Percentiles rank a stretch among this genome's conserved stretches.
Conservation (phyloP, 1,139 yeast genomes). For the Kodamaea arcana region DNA sequence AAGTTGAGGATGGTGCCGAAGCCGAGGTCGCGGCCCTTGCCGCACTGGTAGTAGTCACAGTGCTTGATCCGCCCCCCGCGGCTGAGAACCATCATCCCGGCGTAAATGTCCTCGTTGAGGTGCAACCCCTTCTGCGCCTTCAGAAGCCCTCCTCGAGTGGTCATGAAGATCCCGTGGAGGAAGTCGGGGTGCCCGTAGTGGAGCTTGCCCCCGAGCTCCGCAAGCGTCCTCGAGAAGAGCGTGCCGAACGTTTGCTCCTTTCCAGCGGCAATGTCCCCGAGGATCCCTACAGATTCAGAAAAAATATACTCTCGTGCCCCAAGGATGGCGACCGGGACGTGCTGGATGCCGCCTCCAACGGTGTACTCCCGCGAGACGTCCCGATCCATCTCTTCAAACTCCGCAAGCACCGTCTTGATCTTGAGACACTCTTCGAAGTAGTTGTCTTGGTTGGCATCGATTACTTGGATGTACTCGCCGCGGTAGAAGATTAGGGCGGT, state of each 20-base stretch:
- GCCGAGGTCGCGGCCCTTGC: slow-evolving; percentile 87
- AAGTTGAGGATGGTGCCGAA: slow-evolving; percentile 80
- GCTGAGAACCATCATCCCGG: slow-evolving; percentile 79
- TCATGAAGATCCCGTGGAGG: slow-evolving; percentile 78
- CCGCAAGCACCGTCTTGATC: slow-evolving; percentile 71
- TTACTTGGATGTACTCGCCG: slow-evolving; percentile 83
- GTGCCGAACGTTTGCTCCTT: slow-evolving; percentile 94
- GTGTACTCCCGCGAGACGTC: slow-evolving; percentile 39
- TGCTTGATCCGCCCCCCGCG: slow-evolving; percentile 87
- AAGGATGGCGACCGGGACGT: slow-evolving; percentile 65
- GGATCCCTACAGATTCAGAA: slow-evolving; percentile 78
- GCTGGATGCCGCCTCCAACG: slow-evolving; percentile 36
- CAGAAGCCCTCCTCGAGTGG: slow-evolving; percentile 86
- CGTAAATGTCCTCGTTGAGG: slow-evolving; percentile 85
- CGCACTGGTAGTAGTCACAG: slow-evolving; percentile 86
- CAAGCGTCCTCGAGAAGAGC: slow-evolving; percentile 77
- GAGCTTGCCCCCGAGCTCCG: slow-evolving; percentile 80
- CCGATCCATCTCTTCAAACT: slow-evolving; percentile 61
- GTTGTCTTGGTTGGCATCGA: slow-evolving; percentile 87
- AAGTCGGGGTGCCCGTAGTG: slow-evolving; percentile 95
- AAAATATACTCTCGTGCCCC: slow-evolving; percentile 89
- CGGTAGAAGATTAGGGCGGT: slow-evolving; percentile 72
- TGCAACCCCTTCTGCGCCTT: slow-evolving; percentile 86
- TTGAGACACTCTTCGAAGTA: slow-evolving; percentile 82
- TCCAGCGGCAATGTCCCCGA: slow-evolving; percentile 92